phyloP scores from a whole-genome alignment of 208 protist genomes.

The Trichomonas tenax region DNA sequence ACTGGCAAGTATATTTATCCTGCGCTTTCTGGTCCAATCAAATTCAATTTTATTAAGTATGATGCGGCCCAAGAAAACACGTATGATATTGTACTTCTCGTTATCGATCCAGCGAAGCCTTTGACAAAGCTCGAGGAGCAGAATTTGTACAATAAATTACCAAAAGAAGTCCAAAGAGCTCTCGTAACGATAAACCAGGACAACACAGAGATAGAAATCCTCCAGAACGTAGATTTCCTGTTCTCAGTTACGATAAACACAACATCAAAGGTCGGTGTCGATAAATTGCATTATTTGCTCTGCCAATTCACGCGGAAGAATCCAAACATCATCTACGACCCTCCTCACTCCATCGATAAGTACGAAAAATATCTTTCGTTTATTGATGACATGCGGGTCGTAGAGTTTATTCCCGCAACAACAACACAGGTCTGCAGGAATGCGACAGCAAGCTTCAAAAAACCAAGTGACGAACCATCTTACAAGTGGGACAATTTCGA shows the following conservation, averaged over 20 bases:
- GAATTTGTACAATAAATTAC: neutral
- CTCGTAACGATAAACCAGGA: neutral
- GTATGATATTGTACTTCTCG: neutral
- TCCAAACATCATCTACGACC: neutral
- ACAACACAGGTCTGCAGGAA: neutral
- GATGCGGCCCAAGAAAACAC: neutral
- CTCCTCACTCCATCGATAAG: neutral
- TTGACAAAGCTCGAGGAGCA: neutral
- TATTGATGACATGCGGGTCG: neutral
- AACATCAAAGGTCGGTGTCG: neutral
- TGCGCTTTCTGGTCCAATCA: neutral
- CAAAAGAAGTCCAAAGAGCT: neutral
- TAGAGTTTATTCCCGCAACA: neutral
- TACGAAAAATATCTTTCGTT: neutral
- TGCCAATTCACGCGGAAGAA: neutral
- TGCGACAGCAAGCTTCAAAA: neutral
- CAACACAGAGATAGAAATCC: neutral
- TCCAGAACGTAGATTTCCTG: neutral
- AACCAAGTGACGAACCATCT: neutral
- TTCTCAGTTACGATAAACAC: neutral
- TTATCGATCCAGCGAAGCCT: neutral
- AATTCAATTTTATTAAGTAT: neutral
- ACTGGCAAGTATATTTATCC: neutral
- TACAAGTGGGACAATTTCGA: neutral
- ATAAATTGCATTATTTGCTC: neutral